A percentile compares a stretch with the other conserved stretches of the same genome.
These are phyloP conservation scores for Herpetomonas samuelpessoai DNA, from an alignment of 208 protist species.

Conservation along the genomic window DNA sequence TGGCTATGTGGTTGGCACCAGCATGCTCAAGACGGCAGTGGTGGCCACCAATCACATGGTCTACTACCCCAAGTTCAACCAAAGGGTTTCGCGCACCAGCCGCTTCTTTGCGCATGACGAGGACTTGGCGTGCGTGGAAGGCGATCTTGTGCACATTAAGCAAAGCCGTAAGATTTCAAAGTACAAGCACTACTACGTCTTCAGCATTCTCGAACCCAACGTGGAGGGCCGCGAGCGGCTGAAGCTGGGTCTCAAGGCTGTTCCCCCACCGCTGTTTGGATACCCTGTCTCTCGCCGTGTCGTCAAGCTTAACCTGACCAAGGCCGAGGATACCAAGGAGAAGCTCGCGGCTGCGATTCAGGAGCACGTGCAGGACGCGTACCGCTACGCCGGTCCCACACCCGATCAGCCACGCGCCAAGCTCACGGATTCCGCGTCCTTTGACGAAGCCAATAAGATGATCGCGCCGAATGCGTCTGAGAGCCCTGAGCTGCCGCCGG, in stretches of 20 bases:
- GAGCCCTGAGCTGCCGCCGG: slow-evolving; percentile 35
- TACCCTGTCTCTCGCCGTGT: slow-evolving; percentile 88
- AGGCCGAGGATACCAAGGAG: slow-evolving; percentile 80
- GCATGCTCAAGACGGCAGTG: slow-evolving; percentile 92
- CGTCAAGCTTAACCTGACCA: slow-evolving; percentile 92
- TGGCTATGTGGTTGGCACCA: slow-evolving; percentile 91
- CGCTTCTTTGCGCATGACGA: slow-evolving; percentile 93
- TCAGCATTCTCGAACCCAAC: slow-evolving; percentile 91
- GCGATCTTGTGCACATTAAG: slow-evolving; percentile 92
- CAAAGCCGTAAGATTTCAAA: slow-evolving; percentile 91
- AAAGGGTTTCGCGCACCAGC: slow-evolving; percentile 87
- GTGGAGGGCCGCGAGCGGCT: slow-evolving; percentile 89
- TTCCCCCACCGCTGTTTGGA: slow-evolving; percentile 87
- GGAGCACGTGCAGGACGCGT: slow-evolving; percentile 91
- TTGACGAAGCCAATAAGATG: slow-evolving; percentile 91
- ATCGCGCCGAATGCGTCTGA: slow-evolving; percentile 83
- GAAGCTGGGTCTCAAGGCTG: slow-evolving; percentile 86
- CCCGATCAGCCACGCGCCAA: slow-evolving; percentile 79
- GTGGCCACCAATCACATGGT: slow-evolving; percentile 91
- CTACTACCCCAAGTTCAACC: slow-evolving; percentile 94
- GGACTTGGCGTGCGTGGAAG: slow-evolving; percentile 92
- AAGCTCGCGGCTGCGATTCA: slow-evolving; percentile 91
- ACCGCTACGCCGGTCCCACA: slow-evolving; percentile 84
- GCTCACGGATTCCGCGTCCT: slow-evolving; percentile 76
- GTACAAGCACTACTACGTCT: slow-evolving; percentile 94